Conservation (phyloP, 495 filamentous ascomycete genomes). For the Cladorrhinum samala region DNA sequence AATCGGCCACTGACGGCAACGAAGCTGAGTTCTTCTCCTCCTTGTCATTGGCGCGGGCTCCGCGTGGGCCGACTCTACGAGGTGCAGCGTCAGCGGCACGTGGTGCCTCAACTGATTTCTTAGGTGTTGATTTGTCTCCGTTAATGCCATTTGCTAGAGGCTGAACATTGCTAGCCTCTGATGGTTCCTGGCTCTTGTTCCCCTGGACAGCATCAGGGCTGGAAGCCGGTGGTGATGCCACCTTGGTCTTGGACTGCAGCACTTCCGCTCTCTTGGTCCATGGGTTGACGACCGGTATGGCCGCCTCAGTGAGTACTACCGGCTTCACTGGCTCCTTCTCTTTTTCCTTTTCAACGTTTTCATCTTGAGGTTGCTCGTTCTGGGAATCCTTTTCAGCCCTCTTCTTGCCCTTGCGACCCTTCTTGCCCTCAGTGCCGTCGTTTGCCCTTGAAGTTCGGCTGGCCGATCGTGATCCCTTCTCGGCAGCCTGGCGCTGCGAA, state of each 20-base stretch:
- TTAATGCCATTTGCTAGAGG: slow-evolving; percentile 16
- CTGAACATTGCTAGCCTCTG: slow-evolving; percentile 16
- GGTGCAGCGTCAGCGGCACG: slow-evolving; percentile 34
- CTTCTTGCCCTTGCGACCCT: slow-evolving; percentile 45
- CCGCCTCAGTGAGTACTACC: slow-evolving; percentile 67
- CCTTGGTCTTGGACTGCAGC: slow-evolving; percentile 52
- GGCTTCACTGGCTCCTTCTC: slow-evolving; percentile 49
- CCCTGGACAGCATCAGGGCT: slow-evolving; percentile 14
- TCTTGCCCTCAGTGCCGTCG: slow-evolving; percentile 36
- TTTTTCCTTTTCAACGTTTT: slow-evolving; percentile 41
- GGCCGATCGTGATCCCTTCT: slow-evolving; percentile 24
- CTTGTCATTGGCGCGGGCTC: slow-evolving; percentile 43
- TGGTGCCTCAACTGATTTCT: slow-evolving; percentile 48
- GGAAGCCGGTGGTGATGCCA: slow-evolving; percentile 23
- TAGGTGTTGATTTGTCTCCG: slow-evolving; percentile 39
- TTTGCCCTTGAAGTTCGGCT: slow-evolving; percentile 34
- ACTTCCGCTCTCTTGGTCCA: slow-evolving; percentile 75
- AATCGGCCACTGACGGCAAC: slow-evolving; percentile 56
- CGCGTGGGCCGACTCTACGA: slow-evolving; percentile 41
- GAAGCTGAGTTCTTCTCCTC: slow-evolving; percentile 37
- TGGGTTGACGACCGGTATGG: slow-evolving; percentile 72
- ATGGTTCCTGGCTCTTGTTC: slow-evolving; percentile 11
- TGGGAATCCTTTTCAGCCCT: slow-evolving; percentile 40
- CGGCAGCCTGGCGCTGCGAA: slow-evolving; percentile 13
- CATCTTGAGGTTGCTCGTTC: slow-evolving; percentile 35